Evolutionary conservation across 1,139 yeast species (phyloP), one percentile per base, ranked within the genome.

Genomic region (Sugiyamaella castrensis): DNA sequence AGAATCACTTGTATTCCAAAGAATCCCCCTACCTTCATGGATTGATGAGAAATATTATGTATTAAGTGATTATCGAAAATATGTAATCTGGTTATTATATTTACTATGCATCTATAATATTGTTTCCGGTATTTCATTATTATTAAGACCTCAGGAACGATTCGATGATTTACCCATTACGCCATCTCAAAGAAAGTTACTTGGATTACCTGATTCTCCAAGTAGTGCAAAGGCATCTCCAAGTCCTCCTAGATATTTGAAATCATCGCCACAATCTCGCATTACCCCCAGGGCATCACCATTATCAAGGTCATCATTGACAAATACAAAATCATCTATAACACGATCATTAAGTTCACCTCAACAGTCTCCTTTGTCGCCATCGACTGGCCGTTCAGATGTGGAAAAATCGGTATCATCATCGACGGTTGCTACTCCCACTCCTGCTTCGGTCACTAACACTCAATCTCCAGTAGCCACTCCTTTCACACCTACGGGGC

Each of bases 151-250:
- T 3, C 61, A 58, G 34, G 72, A 71, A 45, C 66, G 65, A 30
- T 64, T 70, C 34, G 68, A 67, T n/a, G 77, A 74, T 54, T 52
- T 74, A 38, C 65, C 72, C 11, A 50, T 76, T 40, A 70, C 72
- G 4, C 66, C 69, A 2, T 64, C 68, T 11, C 80, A 76, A 56
- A 67, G 72, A 47, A 59, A 64, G 40, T 63, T 76, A 15, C 58
- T 76, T 43, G 80, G 80, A 0, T 59, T 76, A 16, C 70, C 71
- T 3, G 57, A 57, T 8, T 53, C 65, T 5, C 59, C 66, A 19
- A 50, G 47, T 24, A 57, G 57, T 9, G 52, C 58, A 9, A 48
- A 52, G 10, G 53, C 54, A 24, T 55, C 62, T 15, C 58, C 60
- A 31, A 58, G 63, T 29, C 71, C 67, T 13, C 68, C 67, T 10